Percentiles rank a stretch among this genome's conserved stretches.
These are phyloP conservation scores for Pseudogymnoascus sp. DNA, from an alignment of 2,329 filamentous ascomycete genomes.

Conservation along the genomic window DNA sequence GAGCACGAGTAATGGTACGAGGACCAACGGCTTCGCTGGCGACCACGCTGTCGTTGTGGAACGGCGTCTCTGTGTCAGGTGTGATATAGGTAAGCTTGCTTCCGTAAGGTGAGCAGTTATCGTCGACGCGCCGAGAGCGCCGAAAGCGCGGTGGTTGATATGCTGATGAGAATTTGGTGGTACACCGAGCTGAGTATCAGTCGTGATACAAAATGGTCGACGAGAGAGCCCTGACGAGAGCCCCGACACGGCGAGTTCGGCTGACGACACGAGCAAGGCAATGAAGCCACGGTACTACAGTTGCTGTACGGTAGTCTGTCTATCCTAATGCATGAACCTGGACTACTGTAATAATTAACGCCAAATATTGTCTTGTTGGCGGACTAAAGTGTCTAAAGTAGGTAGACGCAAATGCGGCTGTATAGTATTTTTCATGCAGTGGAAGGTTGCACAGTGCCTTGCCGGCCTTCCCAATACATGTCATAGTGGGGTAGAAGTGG, in stretches of 20 bases:
- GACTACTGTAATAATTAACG: neutral
- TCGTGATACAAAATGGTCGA: neutral
- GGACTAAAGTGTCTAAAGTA: neutral
- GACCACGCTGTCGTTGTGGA: neutral
- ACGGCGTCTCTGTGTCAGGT: neutral
- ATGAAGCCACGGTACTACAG: neutral
- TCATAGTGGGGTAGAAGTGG: neutral
- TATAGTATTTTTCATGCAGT: neutral
- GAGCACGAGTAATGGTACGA: neutral
- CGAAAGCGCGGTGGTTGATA: neutral
- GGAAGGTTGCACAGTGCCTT: neutral
- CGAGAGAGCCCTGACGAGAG: neutral
- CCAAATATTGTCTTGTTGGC: neutral
- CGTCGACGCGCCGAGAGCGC: neutral
- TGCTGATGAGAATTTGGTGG: neutral
- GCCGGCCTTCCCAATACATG: neutral
- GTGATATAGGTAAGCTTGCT: neutral
- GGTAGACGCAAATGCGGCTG: neutral
- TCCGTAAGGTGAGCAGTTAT: neutral
- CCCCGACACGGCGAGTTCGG: neutral
- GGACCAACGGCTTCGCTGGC: neutral
- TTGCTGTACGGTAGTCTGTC: neutral
- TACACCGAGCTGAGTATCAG: neutral
- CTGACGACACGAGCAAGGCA: neutral
- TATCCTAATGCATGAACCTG: neutral